Percentiles rank a stretch among this genome's conserved stretches.
phyloP scores from a whole-genome alignment of 1,139 yeast species.

The Arxiozyma telluris region DNA sequence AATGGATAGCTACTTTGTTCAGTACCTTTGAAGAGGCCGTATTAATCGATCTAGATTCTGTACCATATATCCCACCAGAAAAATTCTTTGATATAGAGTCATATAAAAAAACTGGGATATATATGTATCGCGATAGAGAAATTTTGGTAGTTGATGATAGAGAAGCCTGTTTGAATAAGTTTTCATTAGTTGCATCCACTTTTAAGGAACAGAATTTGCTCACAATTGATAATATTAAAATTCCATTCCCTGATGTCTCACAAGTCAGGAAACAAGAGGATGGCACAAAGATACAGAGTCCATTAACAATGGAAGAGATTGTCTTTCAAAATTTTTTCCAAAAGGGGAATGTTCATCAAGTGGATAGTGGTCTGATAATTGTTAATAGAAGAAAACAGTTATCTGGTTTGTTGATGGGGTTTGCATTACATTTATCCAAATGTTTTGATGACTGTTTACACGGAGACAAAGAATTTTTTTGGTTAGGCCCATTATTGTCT shows the following conservation, averaged over 20 bases:
- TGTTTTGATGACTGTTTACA: slow-evolving; percentile 38
- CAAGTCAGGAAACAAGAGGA: not conserved
- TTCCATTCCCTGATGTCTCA: not conserved
- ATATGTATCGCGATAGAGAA: slow-evolving; percentile 38
- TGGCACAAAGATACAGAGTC: not conserved
- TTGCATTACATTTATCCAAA: slow-evolving; percentile 35
- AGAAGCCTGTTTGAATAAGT: slow-evolving; percentile 1
- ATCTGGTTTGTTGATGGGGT: slow-evolving; percentile 37
- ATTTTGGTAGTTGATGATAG: not conserved
- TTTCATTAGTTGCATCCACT: not conserved
- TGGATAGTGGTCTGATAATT: slow-evolving; percentile 47
- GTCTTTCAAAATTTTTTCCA: slow-evolving; percentile 28
- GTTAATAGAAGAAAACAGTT: slow-evolving; percentile 38
- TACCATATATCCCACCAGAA: slow-evolving; percentile 34
- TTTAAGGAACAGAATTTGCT: not conserved
- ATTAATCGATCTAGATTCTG: slow-evolving; percentile 45
- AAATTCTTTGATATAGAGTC: slow-evolving; percentile 35
- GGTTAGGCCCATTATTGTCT: slow-evolving; percentile 47
- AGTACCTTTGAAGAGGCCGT: slow-evolving; percentile 44
- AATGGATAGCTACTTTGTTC: slow-evolving; percentile 41
- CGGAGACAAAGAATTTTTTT: slow-evolving; percentile 61
- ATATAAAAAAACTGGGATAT: slow-evolving; percentile 36
- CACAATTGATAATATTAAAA: not conserved
- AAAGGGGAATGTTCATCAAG: slow-evolving; percentile 35
- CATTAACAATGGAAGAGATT: slow-evolving; percentile 4